phyloP scores from a whole-genome alignment of 306 rosid species.

The Prunus mira region DNA sequence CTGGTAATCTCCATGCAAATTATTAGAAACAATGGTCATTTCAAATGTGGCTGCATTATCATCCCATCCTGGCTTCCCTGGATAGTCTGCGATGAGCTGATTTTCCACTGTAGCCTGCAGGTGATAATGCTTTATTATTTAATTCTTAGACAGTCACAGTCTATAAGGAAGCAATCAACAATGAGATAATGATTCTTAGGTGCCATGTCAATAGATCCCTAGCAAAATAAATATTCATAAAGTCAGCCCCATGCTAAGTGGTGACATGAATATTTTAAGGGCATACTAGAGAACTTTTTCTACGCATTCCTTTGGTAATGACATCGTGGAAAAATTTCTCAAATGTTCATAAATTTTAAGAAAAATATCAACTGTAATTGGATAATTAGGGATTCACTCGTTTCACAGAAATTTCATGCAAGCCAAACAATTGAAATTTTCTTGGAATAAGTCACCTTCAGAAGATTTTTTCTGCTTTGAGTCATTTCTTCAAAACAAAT shows the following conservation, averaged over 20 bases:
- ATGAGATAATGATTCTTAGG: neutral
- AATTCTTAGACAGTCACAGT: conserved; percentile 17
- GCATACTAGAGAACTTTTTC: neutral
- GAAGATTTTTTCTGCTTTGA: neutral
- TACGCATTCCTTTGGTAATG: neutral
- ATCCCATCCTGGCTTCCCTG: conserved; percentile 85
- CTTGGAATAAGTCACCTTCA: neutral
- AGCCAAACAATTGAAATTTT: neutral
- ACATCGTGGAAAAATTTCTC: neutral
- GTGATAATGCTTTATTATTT: conserved; percentile 18
- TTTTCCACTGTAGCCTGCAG: conserved; percentile 55
- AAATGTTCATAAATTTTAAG: neutral
- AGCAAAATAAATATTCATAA: neutral
- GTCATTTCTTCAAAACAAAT: neutral
- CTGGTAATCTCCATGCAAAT: conserved; percentile 88
- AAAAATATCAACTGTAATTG: neutral
- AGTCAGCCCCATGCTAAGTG: neutral
- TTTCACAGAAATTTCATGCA: neutral
- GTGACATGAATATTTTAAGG: neutral
- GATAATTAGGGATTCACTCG: neutral
- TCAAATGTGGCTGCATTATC: conserved; percentile 81
- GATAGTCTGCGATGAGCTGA: conserved; percentile 70
- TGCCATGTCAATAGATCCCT: conserved; percentile 17
- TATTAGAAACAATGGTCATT: conserved; percentile 53
- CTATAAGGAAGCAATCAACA: neutral